Percentiles rank a stretch among this genome's conserved stretches.
These are phyloP conservation scores for Biscogniauxia marginata DNA, from an alignment of 2,329 filamentous ascomycete species.

Conservation along the genomic window DNA sequence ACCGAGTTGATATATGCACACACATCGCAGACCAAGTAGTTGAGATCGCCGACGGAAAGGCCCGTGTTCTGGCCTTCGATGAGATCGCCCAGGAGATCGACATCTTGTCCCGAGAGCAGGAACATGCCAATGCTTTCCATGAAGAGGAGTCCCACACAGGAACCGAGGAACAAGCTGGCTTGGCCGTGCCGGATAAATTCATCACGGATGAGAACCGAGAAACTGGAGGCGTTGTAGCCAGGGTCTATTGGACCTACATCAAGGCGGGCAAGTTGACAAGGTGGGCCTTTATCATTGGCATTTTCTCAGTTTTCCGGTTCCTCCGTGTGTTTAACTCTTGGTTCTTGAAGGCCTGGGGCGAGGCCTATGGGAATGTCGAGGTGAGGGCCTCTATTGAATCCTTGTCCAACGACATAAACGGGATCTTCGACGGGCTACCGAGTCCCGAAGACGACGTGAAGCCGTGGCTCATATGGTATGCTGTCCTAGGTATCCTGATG, in stretches of 20 bases:
- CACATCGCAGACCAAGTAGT: constrained; percentile 73
- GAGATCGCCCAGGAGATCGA: constrained; percentile 42
- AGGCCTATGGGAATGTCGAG: constrained; percentile 57
- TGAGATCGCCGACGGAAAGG: constrained; percentile 62
- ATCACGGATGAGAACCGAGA: constrained; percentile 75
- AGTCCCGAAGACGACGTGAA: constrained; percentile 63
- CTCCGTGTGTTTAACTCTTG: constrained; percentile 68
- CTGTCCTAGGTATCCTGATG: constrained; percentile 61
- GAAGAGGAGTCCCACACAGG: constrained; percentile 32
- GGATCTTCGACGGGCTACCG: constrained; percentile 55
- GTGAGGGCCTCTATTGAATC: constrained; percentile 4
- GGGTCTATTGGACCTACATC: constrained; percentile 83
- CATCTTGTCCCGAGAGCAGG: constrained; percentile 29
- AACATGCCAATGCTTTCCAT: constrained; percentile 15
- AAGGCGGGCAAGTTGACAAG: constrained; percentile 73
- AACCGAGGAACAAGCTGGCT: constrained; percentile 42
- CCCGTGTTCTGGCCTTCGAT: constrained; percentile 47
- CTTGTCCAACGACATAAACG: constrained; percentile 18
- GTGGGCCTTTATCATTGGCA: constrained; percentile 65
- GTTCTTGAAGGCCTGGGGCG: constrained; percentile 86
- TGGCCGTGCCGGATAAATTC: constrained; percentile 68
- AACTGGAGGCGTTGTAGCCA: constrained; percentile 71
- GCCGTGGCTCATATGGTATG: constrained; percentile 74
- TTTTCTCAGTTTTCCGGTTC: constrained; percentile 63
- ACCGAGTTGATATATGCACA: constrained; percentile 74